These are phyloP conservation scores for Teratosphaeriaceae sp. DNA, from an alignment of 2,329 filamentous ascomycete species.

Conservation along the genomic window DNA sequence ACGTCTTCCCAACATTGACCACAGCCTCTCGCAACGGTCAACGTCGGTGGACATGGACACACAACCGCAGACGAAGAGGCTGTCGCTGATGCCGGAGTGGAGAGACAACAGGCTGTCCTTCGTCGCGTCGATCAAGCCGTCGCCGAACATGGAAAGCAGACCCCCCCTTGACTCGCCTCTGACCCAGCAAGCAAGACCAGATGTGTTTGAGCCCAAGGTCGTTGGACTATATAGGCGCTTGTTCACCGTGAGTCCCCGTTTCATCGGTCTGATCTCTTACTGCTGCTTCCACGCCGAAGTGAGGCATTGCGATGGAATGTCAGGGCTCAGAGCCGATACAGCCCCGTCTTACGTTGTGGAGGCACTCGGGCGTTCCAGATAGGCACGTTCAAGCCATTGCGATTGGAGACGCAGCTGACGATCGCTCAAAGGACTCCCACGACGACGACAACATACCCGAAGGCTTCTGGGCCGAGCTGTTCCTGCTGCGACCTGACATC, in stretches of 20 bases:
- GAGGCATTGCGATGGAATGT: too few relatives aligned
- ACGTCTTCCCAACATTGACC: too few relatives aligned
- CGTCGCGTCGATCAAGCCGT: slow-evolving; percentile 11
- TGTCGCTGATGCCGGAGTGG: slow-evolving; percentile 13
- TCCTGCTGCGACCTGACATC: slow-evolving; percentile 76
- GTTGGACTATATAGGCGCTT: slow-evolving; percentile 80
- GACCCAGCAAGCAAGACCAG: slow-evolving; percentile 83
- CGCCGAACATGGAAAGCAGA: neutral
- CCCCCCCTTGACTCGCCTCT: slow-evolving; percentile 77
- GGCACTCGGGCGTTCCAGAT: too few relatives aligned
- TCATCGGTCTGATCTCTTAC: too few relatives aligned
- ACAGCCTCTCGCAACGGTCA: too few relatives aligned
- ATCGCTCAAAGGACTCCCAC: slow-evolving; percentile 49
- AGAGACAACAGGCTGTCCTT: slow-evolving; percentile 14
- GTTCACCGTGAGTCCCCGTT: too few relatives aligned
- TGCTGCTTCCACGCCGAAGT: too few relatives aligned
- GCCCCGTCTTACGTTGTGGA: too few relatives aligned
- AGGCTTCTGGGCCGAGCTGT: slow-evolving; percentile 95
- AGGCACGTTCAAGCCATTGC: too few relatives aligned
- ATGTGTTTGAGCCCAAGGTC: slow-evolving; percentile 91
- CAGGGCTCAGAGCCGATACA: too few relatives aligned
- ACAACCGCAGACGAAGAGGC: slow-evolving; percentile 9
- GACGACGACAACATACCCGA: slow-evolving; percentile 68
- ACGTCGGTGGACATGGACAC: neutral
- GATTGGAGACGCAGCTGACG: too few relatives aligned